These are phyloP conservation scores for Pythium monospermum DNA, from an alignment of 352 stramenopile genomes.

Conservation along the genomic window DNA sequence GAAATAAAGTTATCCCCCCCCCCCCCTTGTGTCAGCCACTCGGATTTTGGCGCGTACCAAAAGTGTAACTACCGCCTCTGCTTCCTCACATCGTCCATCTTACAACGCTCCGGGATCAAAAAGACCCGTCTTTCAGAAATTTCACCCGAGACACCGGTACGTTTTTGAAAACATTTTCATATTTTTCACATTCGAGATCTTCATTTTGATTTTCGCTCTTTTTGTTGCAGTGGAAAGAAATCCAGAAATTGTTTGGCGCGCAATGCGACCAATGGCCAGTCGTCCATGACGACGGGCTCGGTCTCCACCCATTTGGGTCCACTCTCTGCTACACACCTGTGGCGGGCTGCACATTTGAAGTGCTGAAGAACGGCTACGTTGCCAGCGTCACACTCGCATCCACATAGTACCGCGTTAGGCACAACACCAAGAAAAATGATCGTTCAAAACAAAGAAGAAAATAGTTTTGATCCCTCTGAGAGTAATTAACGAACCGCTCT, in stretches of 20 bases:
- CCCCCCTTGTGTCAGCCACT: constrained; percentile 38
- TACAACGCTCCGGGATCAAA: constrained; percentile 41
- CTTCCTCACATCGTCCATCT: constrained; percentile 36
- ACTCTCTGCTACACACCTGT: constrained; percentile 72
- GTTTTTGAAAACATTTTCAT: not conserved
- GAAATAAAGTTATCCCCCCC: too few relatives aligned
- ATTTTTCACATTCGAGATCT: not conserved
- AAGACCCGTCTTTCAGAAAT: constrained; percentile 45
- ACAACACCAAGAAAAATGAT: not conserved
- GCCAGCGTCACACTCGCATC: constrained; percentile 56
- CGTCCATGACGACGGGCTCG: constrained; percentile 71
- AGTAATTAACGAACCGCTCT: too few relatives aligned
- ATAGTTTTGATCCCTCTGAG: constrained; percentile 11
- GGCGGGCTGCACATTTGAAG: constrained; percentile 75
- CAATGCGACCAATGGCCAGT: constrained; percentile 54
- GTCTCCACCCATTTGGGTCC: constrained; percentile 73
- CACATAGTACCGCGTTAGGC: too few relatives aligned
- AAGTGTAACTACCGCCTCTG: constrained; percentile 82
- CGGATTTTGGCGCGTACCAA: constrained; percentile 76
- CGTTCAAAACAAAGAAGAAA: constrained; percentile 1
- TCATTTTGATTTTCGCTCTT: not conserved
- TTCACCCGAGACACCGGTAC: constrained; percentile 60
- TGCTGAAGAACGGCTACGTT: constrained; percentile 77
- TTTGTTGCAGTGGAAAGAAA: constrained; percentile 56
- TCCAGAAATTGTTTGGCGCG: constrained; percentile 49